Base-by-base conservation (phyloP, 352 stramenopile genomes). In the Globisporangium spiculum region DNA sequence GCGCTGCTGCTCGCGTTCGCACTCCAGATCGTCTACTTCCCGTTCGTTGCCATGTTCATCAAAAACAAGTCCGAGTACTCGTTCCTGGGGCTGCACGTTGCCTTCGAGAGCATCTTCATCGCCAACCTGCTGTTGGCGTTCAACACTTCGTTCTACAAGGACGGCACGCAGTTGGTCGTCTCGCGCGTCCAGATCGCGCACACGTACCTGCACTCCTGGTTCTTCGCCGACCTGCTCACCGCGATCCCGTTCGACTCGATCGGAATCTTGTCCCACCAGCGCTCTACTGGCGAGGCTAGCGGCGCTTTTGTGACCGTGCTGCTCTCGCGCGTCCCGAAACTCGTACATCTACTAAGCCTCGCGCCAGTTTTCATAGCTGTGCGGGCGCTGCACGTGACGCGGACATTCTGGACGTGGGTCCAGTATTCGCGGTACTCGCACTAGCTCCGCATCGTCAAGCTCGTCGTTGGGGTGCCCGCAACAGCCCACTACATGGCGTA, bases 401-500 rank as follows among this genome's bases (percentile, higher is more conserved):
- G 22, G 8, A 22, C 24, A 18, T 36, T 66, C 52, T 71, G 58
- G 46, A 44, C 30, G n/a, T 71, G 48, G 58, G 22, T 66, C 7
- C 36, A 60, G 48, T 66, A 58, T 48, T 71, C 48, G 34, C 58
- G 66, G 22, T 70, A 70, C 50, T 70, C 66, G 32, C 66, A 70
- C 50, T 34, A 66, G 20, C 60, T 71, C 18, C 58, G 59, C 12
- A 71, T 71, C 60, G 18, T 20, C 34, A 55, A 55, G 24, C 20
- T 71, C 46, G 9, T 66, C 24, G 1, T 52, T 38, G 27, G 36
- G 4, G 46, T 66, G 2, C 48, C 66, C 20, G 24, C 52, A 4
- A 63, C 27, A 1, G 60, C 66, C 20, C 58, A 71, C 48, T 71
- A 66, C 38, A 63, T 71, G 32, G 58, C 66, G 38, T 71, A 59